A percentile compares a stretch with the other conserved stretches of the same genome.
phyloP scores from a whole-genome alignment of 139 green algal species.

The Chlamydomonas eustigma region DNA sequence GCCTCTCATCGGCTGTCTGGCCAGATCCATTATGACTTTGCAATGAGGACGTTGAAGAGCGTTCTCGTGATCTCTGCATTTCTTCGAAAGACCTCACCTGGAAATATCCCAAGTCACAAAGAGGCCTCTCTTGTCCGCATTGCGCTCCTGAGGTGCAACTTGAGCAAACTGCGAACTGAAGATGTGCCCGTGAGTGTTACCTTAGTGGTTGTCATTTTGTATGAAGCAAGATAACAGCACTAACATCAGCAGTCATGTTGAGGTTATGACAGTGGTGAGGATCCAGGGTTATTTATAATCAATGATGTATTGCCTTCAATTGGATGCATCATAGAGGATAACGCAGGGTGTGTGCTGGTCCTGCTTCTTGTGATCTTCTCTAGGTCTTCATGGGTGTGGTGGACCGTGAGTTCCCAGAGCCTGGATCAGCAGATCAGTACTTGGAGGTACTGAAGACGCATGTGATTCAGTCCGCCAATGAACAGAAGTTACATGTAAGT shows the following conservation, averaged over 20 bases:
- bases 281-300: no score
- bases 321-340: no score
- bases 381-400: conserved; percentile 24
- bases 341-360: no score
- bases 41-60: conserved; percentile 57
- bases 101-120: conserved; percentile 48
- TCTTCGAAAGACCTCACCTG: conserved; percentile 49
- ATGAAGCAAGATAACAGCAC: no score
- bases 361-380: no score
- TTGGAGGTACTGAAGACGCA: conserved; percentile 3
- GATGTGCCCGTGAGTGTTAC: conserved; percentile 74
- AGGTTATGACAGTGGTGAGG: no score
- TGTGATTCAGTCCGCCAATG: no score
- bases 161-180: conserved; percentile 38
- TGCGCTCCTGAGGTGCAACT: conserved; percentile 67
- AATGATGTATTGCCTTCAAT: no score
- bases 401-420: conserved; percentile 22
- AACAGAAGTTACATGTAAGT: no score
- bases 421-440: conserved; percentile 14
- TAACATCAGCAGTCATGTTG: no score
- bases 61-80: conserved; percentile 40
- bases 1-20: conserved; percentile 37
- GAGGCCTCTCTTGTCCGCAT: conserved; percentile 66
- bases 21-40: conserved; percentile 67
- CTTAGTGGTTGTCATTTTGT: no score